phyloP scores from a whole-genome alignment of 768 basidiomycete species.

The Exidia glandulosa region DNA sequence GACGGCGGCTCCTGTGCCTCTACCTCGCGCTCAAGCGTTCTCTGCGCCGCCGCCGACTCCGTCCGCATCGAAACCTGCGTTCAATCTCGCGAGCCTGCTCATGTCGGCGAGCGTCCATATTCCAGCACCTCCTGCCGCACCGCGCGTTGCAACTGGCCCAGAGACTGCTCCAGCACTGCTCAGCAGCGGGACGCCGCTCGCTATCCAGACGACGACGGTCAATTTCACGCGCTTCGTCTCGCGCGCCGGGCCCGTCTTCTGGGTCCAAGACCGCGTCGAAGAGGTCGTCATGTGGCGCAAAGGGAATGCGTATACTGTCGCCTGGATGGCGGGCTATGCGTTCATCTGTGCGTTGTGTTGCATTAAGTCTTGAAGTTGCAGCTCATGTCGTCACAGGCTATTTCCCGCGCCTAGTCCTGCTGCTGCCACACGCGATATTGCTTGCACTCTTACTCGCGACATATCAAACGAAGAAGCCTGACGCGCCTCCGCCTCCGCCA shows the following conservation, averaged over 20 bases:
- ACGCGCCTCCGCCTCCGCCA: constrained; percentile 22
- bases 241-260: constrained; percentile 69
- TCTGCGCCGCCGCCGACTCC: not conserved
- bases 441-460: constrained; percentile 56
- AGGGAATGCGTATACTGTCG: constrained; percentile 57
- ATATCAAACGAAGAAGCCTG: constrained; percentile 22
- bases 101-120: not conserved
- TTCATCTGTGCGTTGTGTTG: constrained; percentile 56
- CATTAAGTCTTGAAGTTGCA: not conserved
- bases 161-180: not conserved
- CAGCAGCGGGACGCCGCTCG: constrained; percentile 37
- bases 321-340: constrained; percentile 67
- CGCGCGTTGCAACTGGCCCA: not conserved
- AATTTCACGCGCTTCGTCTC: constrained; percentile 78
- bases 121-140: not conserved
- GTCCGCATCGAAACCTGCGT: not conserved
- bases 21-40: not conserved
- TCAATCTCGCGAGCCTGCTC: not conserved
- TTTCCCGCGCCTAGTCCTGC: constrained; percentile 59
- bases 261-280: constrained; percentile 81
- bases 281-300: constrained; percentile 77
- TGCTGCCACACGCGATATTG: constrained; percentile 54
- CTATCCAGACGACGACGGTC: constrained; percentile 61
- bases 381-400: constrained; percentile 38
- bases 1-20: not conserved